These are phyloP conservation scores for Dichotomocladium elegans DNA, from an alignment of 371 early-diverging fungal genomes.

Conservation along the genomic window DNA sequence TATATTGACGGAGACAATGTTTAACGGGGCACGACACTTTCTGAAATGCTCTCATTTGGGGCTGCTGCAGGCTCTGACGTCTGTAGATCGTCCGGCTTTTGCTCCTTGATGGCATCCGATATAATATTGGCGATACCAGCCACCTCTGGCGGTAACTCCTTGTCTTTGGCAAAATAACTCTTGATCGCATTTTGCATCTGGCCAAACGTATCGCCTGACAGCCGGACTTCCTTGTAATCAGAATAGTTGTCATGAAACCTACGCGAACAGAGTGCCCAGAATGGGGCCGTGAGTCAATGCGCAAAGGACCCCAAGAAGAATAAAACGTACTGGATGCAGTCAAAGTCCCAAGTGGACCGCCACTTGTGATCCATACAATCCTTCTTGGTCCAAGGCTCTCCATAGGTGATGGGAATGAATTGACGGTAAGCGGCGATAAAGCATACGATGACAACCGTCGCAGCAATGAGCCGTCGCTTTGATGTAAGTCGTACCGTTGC, in stretches of 20 bases:
- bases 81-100: too few relatives aligned
- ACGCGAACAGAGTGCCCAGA: background rate
- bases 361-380: conserved; percentile 73
- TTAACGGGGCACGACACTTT: too few relatives aligned
- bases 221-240: conserved; percentile 8
- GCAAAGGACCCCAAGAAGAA: too few relatives aligned
- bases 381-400: conserved; percentile 69
- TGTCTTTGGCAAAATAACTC: conserved; percentile 20
- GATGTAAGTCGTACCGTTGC: conserved; percentile 60
- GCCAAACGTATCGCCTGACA: conserved; percentile 13
- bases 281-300: too few relatives aligned
- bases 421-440: conserved; percentile 54
- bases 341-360: conserved; percentile 75
- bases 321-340: conserved; percentile 35
- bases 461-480: conserved; percentile 42
- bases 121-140: conserved; percentile 33
- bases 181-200: conserved; percentile 34
- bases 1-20: too few relatives aligned
- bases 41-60: too few relatives aligned
- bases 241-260: conserved; percentile 37
- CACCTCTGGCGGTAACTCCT: conserved; percentile 27
- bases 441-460: conserved; percentile 44
- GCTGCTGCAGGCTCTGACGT: too few relatives aligned
- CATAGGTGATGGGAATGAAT: conserved; percentile 86
- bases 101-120: conserved; percentile 19